Percentiles rank a stretch among this genome's conserved stretches.
Conservation (phyloP, 2,329 filamentous ascomycete genomes). For the Paracoccidioides brasiliensis region DNA sequence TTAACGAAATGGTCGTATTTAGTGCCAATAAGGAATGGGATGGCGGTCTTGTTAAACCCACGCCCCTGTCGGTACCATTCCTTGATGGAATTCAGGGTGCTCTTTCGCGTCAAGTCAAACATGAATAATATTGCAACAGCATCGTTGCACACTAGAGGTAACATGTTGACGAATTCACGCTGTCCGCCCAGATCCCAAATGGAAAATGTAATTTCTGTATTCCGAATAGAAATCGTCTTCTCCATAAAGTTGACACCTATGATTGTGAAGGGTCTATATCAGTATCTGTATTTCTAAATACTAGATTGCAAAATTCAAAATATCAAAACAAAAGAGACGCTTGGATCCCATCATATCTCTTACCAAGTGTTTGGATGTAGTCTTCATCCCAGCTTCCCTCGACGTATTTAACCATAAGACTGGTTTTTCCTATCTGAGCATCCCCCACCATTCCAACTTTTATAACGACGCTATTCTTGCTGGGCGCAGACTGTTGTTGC, state of each 20-base stretch:
- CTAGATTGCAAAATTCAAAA: not conserved
- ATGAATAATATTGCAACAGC: conserved; percentile 98
- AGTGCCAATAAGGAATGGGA: conserved; percentile 90
- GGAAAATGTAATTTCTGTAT: conserved; percentile 98
- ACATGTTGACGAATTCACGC: conserved; percentile 98
- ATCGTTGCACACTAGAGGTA: conserved; percentile 97
- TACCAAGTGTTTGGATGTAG: conserved; percentile 92
- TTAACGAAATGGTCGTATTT: conserved; percentile 99
- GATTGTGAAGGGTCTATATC: conserved; percentile 4
- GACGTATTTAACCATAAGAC: conserved; percentile 98
- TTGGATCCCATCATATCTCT: conserved; percentile 10
- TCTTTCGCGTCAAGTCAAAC: conserved; percentile 97
- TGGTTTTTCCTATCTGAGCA: conserved; percentile 98
- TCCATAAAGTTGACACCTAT: conserved; percentile 99
- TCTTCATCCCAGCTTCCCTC: conserved; percentile 99
- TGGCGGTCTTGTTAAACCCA: conserved; percentile 99
- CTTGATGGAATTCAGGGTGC: conserved; percentile 97
- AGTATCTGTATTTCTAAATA: not conserved
- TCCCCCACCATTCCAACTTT: conserved; percentile 99
- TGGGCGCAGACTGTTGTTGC: conserved; percentile 25
- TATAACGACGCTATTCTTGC: conserved; percentile 67
- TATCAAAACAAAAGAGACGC: not conserved
- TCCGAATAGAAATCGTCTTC: conserved; percentile 97
- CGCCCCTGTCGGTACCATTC: conserved; percentile 97
- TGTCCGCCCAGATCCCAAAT: conserved; percentile 98